Base-by-base conservation (phyloP, 1,284 basidiomycete genomes). In the Gomphus sp. region DNA sequence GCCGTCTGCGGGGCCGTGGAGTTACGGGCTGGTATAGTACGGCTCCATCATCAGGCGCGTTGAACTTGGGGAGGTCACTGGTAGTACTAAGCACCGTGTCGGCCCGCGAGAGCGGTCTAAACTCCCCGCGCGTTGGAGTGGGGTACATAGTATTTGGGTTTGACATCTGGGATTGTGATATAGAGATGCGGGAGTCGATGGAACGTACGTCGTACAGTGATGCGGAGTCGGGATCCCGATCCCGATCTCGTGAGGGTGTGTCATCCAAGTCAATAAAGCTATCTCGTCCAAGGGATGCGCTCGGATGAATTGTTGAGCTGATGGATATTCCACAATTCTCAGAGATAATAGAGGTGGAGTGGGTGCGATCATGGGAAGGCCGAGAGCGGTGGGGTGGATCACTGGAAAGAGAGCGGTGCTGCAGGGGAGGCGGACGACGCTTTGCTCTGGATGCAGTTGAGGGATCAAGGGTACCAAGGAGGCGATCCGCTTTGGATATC, bases 251-350 rank as follows among this genome's bases (percentile, higher is more conserved):
- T 5, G 25, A 31, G 25, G 8, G 2, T 58, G 77, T 74, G 0
- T 80, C 79, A 52, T 72, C 68, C 54, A 84, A 69, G 68, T 84
- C 82, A 50, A 85, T 81, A 67, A 84, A 84, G 25, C 82, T 84
- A 62, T 76, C 70, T 64, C 72, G 73, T 28, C 61, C 52, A 56
- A 52, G 43, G 56, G 56, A 37, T 50, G 70, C 68, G 36, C 67
- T 59, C 34, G 71, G 70, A 61, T 78, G 79, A 61, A 78, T 71
- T 16, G 77, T 75, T 62, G 72, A 75, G 12, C 76, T 76, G 58
- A 79, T 75, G 64, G 73, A 74, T 62, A 77, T 74, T 57, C 74
- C 71, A 44, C 68, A 66, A 58, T 77, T 70, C 60, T 65, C 68
- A n/a, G 66, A 55, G 18, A 71, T 69, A n/a, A 72, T 73, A 4